Base-by-base conservation (phyloP, 2,329 filamentous ascomycete species). In the Pochonia chlamydosporia region DNA sequence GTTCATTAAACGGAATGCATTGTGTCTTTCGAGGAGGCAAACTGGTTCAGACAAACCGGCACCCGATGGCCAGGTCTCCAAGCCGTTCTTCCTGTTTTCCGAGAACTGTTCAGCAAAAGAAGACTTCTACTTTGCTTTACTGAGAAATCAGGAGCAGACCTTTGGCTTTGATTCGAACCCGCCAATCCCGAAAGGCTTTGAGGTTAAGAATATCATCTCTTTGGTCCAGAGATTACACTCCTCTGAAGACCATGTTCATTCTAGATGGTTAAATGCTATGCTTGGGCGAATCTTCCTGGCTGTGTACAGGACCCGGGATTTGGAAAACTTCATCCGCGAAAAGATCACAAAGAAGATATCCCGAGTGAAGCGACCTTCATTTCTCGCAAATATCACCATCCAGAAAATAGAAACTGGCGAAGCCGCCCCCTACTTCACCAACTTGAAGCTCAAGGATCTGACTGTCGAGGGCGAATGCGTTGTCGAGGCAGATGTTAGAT, bases 321-420 rank as follows among this genome's bases (percentile, higher is more conserved):
- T 96, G 14, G 87, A 95, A 61, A 78, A 84, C 39, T 81, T 88
- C 48, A 81, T 99, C 44, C 79, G 85, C 50, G 81, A 82, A 49
- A 96, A 96, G 68, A 86, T 99, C 52, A 90, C 88, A 20, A 96
- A 96, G 69, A 99, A 99, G 72, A 96, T 99, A 47, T 84, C 91
- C 1, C 82, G 93, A 28, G 92, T 96, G 23, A 93, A 95, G 58
- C 91, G 91, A 56, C 93, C 93, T 0, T 84, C 85, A 2, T 95
- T 97, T 59, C 83, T 99, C 48, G 90, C 88, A 16, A 85, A 85
- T 55, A 85, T 99, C 49, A 78, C 79, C n/a, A 79, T 97, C 39
- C 85, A 85, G 54, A 84, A 82, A 44, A 89, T 99, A 45, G 81
- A 95, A 58, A 87, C 91, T 53, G 93, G 93, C 4, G 86, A 93